Conservation (phyloP, 805 yeast genomes). For the Priceomyces medius region DNA sequence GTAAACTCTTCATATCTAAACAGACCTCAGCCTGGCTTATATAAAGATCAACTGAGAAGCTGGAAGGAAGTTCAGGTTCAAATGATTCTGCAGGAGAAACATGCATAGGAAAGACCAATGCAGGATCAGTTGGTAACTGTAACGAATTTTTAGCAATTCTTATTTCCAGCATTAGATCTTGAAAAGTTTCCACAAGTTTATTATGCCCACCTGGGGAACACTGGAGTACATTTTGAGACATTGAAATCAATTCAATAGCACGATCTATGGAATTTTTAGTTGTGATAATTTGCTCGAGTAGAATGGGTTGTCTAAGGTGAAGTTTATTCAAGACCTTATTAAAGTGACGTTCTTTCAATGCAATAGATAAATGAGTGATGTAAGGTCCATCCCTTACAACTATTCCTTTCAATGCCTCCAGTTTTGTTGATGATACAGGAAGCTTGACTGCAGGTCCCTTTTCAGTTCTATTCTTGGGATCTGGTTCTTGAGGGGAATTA, state of each 20-base stretch:
- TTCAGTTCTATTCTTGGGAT: constrained; percentile 21
- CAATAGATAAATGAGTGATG: constrained; percentile 47
- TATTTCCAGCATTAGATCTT: constrained; percentile 24
- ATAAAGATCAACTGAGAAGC: constrained; percentile 55
- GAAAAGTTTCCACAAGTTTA: constrained; percentile 24
- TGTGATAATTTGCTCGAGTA: constrained; percentile 46
- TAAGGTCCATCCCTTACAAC: constrained; percentile 55
- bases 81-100: constrained; percentile 35
- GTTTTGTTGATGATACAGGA: constrained; percentile 55
- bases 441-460: constrained; percentile 48
- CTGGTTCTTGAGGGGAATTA: constrained; percentile 38
- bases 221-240: constrained; percentile 12
- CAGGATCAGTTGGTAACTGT: constrained; percentile 46
- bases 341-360: constrained; percentile 41
- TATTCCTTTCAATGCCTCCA: constrained; percentile 60
- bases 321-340: constrained; percentile 32
- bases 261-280: constrained; percentile 45
- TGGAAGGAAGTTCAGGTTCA: constrained; percentile 47
- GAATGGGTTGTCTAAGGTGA: constrained; percentile 29
- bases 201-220: constrained; percentile 8
- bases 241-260: constrained; percentile 24
- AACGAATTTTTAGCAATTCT: constrained; percentile 34
- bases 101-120: constrained; percentile 58
- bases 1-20: constrained; percentile 55
- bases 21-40: constrained; percentile 62